These are phyloP conservation scores for Colletotrichum tamarilloi DNA, from an alignment of 2,329 filamentous ascomycete genomes.

Conservation along the genomic window DNA sequence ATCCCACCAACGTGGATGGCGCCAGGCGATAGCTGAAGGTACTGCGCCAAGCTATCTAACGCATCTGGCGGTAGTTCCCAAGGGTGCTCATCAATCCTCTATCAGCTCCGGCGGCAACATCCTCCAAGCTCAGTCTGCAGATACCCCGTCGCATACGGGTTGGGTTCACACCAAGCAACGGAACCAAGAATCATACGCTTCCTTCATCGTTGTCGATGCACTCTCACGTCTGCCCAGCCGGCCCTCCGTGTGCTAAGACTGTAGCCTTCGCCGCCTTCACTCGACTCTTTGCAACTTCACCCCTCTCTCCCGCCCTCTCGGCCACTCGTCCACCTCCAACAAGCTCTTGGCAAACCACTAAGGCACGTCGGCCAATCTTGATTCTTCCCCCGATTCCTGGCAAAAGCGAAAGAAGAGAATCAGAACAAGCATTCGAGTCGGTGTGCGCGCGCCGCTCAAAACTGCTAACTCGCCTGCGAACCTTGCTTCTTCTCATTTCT, in stretches of 20 bases:
- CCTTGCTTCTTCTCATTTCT: conserved; percentile 33
- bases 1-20: conserved; percentile 25
- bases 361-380: conserved; percentile 19
- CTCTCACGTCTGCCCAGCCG: conserved; percentile 34
- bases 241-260: conserved; percentile 22
- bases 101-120: neutral
- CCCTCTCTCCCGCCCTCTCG: conserved; percentile 15
- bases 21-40: conserved; percentile 5
- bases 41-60: conserved; percentile 31
- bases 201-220: conserved; percentile 14
- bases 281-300: conserved; percentile 23
- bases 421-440: conserved; percentile 18
- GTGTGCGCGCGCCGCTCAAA: conserved; percentile 18
- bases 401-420: neutral
- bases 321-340: conserved; percentile 27
- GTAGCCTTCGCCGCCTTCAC: neutral
- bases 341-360: conserved; percentile 28
- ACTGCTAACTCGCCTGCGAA: conserved; percentile 6
- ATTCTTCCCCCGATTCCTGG: neutral
- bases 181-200: neutral
- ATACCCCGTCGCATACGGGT: neutral
- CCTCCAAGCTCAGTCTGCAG: neutral
- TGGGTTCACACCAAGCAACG: conserved; percentile 10
- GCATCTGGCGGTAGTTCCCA: conserved; percentile 2
- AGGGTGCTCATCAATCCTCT: conserved; percentile 7